Percentiles rank a stretch among this genome's conserved stretches.
phyloP scores from a whole-genome alignment of 192 early-diverging fungal genomes.

The Backusella tuberculispora region DNA sequence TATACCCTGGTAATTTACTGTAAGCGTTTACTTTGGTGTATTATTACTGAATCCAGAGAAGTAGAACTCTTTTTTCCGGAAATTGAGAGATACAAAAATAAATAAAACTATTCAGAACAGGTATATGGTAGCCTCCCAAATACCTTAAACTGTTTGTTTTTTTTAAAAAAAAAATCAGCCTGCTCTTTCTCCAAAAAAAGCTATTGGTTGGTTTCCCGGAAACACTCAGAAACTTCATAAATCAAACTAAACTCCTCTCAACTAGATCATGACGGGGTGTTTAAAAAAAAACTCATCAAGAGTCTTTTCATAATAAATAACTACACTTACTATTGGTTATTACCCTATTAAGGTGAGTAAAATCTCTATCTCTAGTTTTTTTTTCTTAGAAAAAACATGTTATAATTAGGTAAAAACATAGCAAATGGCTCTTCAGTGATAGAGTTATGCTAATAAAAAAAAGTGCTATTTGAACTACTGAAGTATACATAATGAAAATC shows the following conservation, averaged over 20 bases:
- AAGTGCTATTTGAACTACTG: background rate
- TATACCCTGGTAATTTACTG: no score
- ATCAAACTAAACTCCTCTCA: slow-evolving; percentile 6
- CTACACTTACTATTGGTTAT: background rate
- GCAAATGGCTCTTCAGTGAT: background rate
- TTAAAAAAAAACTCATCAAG: background rate
- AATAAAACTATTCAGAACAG: no score
- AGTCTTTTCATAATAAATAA: background rate
- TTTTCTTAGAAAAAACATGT: background rate
- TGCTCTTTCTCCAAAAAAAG: slow-evolving; percentile 9
- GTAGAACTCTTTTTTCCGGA: no score
- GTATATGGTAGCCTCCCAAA: no score
- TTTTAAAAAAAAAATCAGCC: background rate
- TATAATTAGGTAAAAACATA: background rate
- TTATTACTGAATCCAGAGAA: no score
- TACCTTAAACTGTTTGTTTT: background rate
- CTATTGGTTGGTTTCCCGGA: background rate
- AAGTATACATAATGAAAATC: background rate
- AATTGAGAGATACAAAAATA: no score
- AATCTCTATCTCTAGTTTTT: slow-evolving; percentile 1
- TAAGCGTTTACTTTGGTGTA: no score
- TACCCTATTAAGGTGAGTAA: background rate
- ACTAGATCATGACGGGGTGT: background rate
- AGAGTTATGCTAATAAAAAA: background rate
- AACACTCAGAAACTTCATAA: slow-evolving; percentile 1